Evolutionary conservation across 2,329 filamentous ascomycete species (phyloP).

Genomic region (Esteya vermicola): DNA sequence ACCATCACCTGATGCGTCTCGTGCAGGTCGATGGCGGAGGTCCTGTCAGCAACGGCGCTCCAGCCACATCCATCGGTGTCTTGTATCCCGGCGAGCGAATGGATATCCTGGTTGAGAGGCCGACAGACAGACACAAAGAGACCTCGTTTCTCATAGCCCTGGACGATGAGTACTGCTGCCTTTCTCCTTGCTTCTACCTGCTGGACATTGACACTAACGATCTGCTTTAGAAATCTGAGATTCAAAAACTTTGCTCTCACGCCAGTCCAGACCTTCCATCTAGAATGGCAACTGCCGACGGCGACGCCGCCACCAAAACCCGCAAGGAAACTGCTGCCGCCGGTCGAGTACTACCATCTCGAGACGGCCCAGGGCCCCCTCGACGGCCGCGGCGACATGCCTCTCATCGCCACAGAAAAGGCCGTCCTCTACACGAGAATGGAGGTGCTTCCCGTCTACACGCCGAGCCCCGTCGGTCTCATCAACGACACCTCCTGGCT

Average conservation of each 20-base stretch:
- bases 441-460: constrained; percentile 5
- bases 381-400: neutral
- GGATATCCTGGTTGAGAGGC: constrained; percentile 1
- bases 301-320: no score
- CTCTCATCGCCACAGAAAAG: no score
- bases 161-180: constrained; percentile 9
- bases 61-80: constrained; percentile 1
- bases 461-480: constrained; percentile 8
- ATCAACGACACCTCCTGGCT: constrained; percentile 11
- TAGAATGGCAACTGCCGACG: neutral
- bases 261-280: neutral
- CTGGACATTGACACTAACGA: no score
- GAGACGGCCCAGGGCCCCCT: neutral
- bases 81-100: constrained; percentile 6
- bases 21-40: constrained; percentile 10
- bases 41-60: neutral
- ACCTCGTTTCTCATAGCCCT: constrained; percentile 3
- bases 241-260: constrained; percentile 8
- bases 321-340: neutral
- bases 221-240: constrained; percentile 2
- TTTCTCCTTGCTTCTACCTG: no score
- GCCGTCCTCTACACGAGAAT: constrained; percentile 9
- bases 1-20: constrained; percentile 6
- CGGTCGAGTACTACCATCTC: neutral
- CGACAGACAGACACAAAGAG: neutral